phyloP scores from a whole-genome alignment of 2,329 filamentous ascomycete genomes.

The Coccinonectria pachysandricola region DNA sequence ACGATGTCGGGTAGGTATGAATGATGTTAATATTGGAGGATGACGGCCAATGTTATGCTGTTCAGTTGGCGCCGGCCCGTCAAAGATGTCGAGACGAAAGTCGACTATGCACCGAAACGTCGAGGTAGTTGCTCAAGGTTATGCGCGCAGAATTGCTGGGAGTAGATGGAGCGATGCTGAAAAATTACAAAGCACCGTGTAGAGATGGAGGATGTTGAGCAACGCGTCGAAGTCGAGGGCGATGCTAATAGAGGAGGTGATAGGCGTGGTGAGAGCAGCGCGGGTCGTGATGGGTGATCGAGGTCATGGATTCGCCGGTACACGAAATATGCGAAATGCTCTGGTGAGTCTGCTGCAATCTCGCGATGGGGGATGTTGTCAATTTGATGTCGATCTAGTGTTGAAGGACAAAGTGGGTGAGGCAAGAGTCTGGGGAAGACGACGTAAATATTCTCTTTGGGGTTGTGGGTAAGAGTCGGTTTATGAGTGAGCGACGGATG shows the following conservation, averaged over 20 bases:
- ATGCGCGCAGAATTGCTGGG: slow-evolving; percentile 1
- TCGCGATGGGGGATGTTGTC: too few species aligned
- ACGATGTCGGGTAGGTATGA: slow-evolving; percentile 4
- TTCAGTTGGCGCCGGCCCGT: slow-evolving; percentile 9
- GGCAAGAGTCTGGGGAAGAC: slow-evolving; percentile 18
- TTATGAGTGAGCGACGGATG: slow-evolving; percentile 17
- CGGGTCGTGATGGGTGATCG: slow-evolving; percentile 11
- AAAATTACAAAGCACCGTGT: neutral
- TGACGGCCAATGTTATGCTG: too few species aligned
- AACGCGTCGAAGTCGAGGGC: slow-evolving; percentile 5
- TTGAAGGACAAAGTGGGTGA: too few species aligned
- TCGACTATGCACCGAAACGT: slow-evolving; percentile 14
- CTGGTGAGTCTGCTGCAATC: too few species aligned
- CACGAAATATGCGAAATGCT: too few species aligned
- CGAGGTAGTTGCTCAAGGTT: slow-evolving; percentile 2
- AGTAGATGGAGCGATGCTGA: slow-evolving; percentile 1
- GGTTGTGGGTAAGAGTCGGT: slow-evolving; percentile 14
- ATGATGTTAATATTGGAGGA: too few species aligned
- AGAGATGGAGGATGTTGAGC: slow-evolving; percentile 1
- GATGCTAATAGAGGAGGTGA: slow-evolving; percentile 12
- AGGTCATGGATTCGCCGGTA: slow-evolving; percentile 16
- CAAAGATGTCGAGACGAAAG: slow-evolving; percentile 9
- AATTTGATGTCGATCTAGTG: too few species aligned
- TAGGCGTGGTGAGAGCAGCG: slow-evolving; percentile 7
- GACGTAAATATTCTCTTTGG: slow-evolving; percentile 19